Evolutionary conservation across 2,329 filamentous ascomycete species (phyloP).

Genomic region (Trichoderma sp.): DNA sequence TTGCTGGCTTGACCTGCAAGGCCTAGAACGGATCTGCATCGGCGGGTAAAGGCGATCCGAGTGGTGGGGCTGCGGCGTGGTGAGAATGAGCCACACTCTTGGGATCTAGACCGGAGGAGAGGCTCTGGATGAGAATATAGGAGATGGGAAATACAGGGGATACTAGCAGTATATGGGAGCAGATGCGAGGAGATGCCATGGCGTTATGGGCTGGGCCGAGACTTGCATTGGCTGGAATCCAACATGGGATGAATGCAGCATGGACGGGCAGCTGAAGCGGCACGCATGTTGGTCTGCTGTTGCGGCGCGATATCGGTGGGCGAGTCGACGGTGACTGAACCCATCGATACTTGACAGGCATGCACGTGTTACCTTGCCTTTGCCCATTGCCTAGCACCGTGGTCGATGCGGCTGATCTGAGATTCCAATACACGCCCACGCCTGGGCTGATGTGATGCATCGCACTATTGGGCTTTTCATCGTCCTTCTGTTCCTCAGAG

Average conservation of each 20-base stretch:
- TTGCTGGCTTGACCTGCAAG: background rate
- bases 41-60: slow-evolving; percentile 23
- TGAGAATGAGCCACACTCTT: background rate
- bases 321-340: background rate
- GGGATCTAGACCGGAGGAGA: slow-evolving; percentile 4
- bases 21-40: slow-evolving; percentile 22
- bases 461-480: background rate
- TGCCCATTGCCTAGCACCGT: background rate
- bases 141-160: too few species aligned
- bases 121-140: too few species aligned
- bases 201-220: background rate
- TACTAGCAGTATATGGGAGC: too few species aligned
- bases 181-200: background rate
- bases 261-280: background rate
- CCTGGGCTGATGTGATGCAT: slow-evolving; percentile 8
- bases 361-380: background rate
- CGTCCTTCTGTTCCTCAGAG: background rate
- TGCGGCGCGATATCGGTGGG: slow-evolving; percentile 2
- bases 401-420: background rate
- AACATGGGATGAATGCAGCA: background rate
- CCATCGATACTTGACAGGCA: background rate
- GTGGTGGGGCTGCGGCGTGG: slow-evolving; percentile 8
- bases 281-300: background rate
- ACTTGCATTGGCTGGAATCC: background rate
- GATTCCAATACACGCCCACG: background rate